Evolutionary conservation across 2,329 filamentous ascomycete genomes (phyloP).

Genomic region (Microascus cirrosus): DNA sequence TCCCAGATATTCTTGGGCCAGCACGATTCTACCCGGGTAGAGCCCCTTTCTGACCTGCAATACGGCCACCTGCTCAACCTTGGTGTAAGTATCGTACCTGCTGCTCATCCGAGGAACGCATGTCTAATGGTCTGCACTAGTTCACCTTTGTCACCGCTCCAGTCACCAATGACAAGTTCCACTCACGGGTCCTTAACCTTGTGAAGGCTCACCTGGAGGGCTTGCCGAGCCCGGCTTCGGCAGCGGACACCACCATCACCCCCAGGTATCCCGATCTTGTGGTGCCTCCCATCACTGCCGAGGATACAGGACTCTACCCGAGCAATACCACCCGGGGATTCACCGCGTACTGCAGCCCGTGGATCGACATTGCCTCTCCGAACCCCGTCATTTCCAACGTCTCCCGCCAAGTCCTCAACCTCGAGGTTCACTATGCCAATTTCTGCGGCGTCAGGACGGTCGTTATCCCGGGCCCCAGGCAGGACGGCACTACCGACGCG

Average conservation of each 20-base stretch:
- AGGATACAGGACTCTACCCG: conserved; percentile 67
- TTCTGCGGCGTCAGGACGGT: conserved; percentile 86
- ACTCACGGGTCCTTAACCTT: conserved; percentile 52
- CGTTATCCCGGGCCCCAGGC: conserved; percentile 66
- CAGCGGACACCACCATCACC: conserved; percentile 27
- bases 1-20: conserved; percentile 39
- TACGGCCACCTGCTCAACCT: conserved; percentile 57
- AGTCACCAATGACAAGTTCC: conserved; percentile 66
- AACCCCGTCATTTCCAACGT: conserved; percentile 77
- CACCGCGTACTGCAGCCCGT: conserved; percentile 72
- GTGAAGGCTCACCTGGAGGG: conserved; percentile 42
- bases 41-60: conserved; percentile 51
- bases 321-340: conserved; percentile 59
- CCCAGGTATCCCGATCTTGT: conserved; percentile 43
- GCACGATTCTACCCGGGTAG: conserved; percentile 54
- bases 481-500: conserved; percentile 42
- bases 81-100: conserved; percentile 42
- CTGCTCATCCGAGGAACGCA: background rate
- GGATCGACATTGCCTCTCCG: conserved; percentile 80
- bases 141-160: conserved; percentile 71
- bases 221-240: conserved; percentile 25
- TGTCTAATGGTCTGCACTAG: conserved; percentile 26
- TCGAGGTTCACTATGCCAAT: conserved; percentile 88
- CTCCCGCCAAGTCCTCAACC: conserved; percentile 78
- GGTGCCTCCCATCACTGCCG: conserved; percentile 60